Evolutionary conservation across 768 basidiomycete genomes (phyloP).

Genomic region (Tylopilus felleus): DNA sequence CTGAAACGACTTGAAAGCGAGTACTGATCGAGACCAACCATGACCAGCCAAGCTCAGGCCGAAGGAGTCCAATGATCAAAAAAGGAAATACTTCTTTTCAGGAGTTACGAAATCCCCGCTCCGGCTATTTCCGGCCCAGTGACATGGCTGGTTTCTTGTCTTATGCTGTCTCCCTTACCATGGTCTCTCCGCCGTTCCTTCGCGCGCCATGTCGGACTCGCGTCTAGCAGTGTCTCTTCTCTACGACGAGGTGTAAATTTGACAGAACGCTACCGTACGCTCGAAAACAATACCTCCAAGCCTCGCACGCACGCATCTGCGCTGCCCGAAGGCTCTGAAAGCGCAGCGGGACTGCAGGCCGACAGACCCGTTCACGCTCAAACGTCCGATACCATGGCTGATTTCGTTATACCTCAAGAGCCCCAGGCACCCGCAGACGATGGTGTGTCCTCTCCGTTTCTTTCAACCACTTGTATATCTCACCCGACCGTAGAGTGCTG

Average conservation of each 20-base stretch:
- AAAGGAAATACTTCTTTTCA: no score
- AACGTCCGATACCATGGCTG: slow-evolving; percentile 18
- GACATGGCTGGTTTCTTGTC: no score
- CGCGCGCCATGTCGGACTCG: slow-evolving; percentile 1
- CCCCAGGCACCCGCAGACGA: slow-evolving; percentile 65
- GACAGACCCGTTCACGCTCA: not conserved
- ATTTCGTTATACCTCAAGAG: slow-evolving; percentile 50
- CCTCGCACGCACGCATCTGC: slow-evolving; percentile 28
- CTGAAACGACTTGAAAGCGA: no score
- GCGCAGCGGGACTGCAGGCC: not conserved
- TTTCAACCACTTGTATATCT: no score
- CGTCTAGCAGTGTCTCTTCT: not conserved
- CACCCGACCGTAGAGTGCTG: slow-evolving; percentile 69
- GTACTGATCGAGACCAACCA: no score
- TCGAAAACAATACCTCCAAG: slow-evolving; percentile 49
- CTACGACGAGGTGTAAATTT: slow-evolving; percentile 55
- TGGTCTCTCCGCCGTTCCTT: not conserved
- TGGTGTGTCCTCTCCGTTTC: slow-evolving; percentile 23
- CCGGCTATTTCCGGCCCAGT: no score
- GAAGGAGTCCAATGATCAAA: no score
- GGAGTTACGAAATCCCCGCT: no score
- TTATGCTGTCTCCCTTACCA: not conserved
- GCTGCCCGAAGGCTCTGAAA: slow-evolving; percentile 11
- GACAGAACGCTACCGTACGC: slow-evolving; percentile 48
- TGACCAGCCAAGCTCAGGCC: no score